Base-by-base conservation (phyloP, 1,284 basidiomycete species). In the Ganoderma multipileum region DNA sequence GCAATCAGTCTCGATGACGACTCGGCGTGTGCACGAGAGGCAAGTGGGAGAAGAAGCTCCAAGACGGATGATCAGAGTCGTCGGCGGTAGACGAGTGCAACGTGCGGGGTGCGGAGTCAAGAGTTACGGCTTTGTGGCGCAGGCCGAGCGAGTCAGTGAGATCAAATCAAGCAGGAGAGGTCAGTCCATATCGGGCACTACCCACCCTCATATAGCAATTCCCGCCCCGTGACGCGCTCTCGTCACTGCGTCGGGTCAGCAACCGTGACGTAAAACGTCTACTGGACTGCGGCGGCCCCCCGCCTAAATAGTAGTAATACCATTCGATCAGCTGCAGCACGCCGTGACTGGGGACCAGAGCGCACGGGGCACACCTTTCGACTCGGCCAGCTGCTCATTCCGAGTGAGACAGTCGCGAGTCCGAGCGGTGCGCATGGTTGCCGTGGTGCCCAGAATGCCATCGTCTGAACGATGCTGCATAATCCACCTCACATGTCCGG, bases 1-100 rank as follows among this genome's bases (percentile, higher is more conserved):
- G 38, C 57, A 38, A 60, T 60, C 54, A 58, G 63, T 58, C 50
- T 57, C 63, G 63, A 64, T 64, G 63, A 39, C 63, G 63, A 64
- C 38, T 39, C 38, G 38, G 38, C 62, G 47, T 7, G 36, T 36
- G 38, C 47, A 12, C 9, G 47, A 50, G 47, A 14, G 23, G 47
- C 11, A 50, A 20, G 11, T 42, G 54, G 50, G 26, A 42, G 30
- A 38, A 60, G 58, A 20, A 41, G 38, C 36, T 16, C 8, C 20
- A 16, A 23, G 47, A 50, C 23, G 47, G 47, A 7, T 50, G 47
- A 26, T 50, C 12, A 26, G 11, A 7, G 55, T 38, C 20, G 55
- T n/a, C 38, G 38, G 39, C 18, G 55, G 55, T 18, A 50, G 55
- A n/a, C 38, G n/a, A 41, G 2, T 39, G 58, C 23, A n/a, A 26